Base-by-base conservation (phyloP, 2,329 filamentous ascomycete species). In the Beauveria varroae region DNA sequence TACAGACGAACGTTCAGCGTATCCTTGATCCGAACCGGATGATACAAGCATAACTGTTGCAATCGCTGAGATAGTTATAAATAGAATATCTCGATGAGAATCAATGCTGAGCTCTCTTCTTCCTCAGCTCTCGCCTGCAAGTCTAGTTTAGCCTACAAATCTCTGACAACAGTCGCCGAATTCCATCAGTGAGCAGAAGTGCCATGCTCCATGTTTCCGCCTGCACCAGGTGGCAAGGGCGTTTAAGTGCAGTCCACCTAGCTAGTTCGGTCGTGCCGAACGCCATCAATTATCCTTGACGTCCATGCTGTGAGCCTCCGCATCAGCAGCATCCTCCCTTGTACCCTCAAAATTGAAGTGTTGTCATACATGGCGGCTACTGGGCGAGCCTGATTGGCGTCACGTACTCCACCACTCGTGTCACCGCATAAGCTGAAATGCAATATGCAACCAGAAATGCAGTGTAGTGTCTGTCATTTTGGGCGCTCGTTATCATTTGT, bases 1-100 rank as follows among this genome's bases (percentile, higher is more conserved):
- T 30, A 30, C 28, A 30, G 28, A 30, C 28, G 28, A 30, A 30
- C 28, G 28, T 30, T n/a, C 49, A 62, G 6, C 60, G 62, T 2
- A 51, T 68, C 43, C 43, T 57, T 7, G 43, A 57, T 37, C 55
- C 55, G 8, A 5, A 12, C 18, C 55, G 43, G 4, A 49, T 57
- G 43, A 57, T 57, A 18, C 53, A 46, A 30, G 40, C 28, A 46
- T 56, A n/a, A 46, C 1, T 20, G 30, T 1, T 34, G 30, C 30
- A 34, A 34, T 34, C 30, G 10, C 30, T 34, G 30, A 34, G 30
- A 34, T 34, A 34, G 9, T 12, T 34, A 34, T 34, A 34, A 1
- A 5, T 34, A 34, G 30, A 34, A 34, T 34, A 34, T 34, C 30
- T 34, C 30, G 30, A 34, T 34, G 30, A 12, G 30, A 34, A 34